These are phyloP conservation scores for Funneliformis caledonium DNA, from an alignment of 371 early-diverging fungal species.

Conservation along the genomic window DNA sequence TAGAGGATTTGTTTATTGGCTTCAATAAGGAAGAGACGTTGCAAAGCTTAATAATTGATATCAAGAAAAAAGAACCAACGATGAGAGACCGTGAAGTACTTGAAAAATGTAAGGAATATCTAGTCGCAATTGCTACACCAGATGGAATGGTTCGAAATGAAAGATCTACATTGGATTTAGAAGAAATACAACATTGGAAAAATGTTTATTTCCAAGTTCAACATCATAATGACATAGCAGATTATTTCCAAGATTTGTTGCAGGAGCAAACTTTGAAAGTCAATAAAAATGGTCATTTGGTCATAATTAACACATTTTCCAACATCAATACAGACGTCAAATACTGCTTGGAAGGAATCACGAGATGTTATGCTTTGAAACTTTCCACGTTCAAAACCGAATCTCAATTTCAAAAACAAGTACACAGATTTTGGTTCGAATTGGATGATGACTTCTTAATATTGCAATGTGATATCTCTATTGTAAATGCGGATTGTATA, in stretches of 20 bases:
- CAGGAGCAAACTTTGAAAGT: not conserved
- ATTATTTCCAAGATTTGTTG: constrained; percentile 20
- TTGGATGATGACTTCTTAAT: constrained; percentile 19
- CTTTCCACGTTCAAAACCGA: constrained; percentile 38
- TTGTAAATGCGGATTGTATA: constrained; percentile 26
- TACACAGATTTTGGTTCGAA: constrained; percentile 13
- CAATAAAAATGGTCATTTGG: not conserved
- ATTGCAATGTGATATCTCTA: constrained; percentile 37
- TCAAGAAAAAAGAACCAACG: not conserved
- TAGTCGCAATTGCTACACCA: constrained; percentile 30
- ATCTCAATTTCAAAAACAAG: constrained; percentile 29
- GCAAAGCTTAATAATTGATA: constrained; percentile 31
- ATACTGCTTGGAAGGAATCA: not conserved
- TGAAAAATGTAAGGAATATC: constrained; percentile 28
- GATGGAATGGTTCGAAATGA: constrained; percentile 32
- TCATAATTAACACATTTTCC: constrained; percentile 36
- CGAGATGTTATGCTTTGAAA: constrained; percentile 32
- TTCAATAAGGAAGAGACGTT: constrained; percentile 30
- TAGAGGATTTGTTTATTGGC: constrained; percentile 22
- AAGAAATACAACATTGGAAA: constrained; percentile 31
- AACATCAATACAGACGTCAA: constrained; percentile 39
- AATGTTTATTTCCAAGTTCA: constrained; percentile 16
- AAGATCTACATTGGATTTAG: constrained; percentile 7
- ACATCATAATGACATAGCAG: constrained; percentile 17
- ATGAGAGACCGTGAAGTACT: not conserved